Base-by-base conservation (phyloP, 176 grass and related monocot genomes). In the Raddia distichophylla region DNA sequence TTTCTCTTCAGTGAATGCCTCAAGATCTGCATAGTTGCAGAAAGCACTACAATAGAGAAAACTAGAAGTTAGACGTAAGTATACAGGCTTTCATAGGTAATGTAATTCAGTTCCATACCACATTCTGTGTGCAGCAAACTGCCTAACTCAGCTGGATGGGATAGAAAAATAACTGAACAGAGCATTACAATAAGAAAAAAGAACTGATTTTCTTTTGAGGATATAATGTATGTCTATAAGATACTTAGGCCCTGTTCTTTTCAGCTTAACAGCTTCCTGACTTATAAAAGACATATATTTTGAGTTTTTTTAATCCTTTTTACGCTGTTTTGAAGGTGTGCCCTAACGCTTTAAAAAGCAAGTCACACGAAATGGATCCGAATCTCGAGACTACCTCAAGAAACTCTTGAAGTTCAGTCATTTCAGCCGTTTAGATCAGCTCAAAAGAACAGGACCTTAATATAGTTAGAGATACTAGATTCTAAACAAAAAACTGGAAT, bases 1-100 rank as follows among this genome's bases (percentile, higher is more conserved):
- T 90, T 98, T 98, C 67, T 98, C 96, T 74, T 98, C 93, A 34
- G 90, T 95, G 87, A 98, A 98, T 82, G 89, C 87, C 87, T 98
- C 96, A 19, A 98, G 84, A 74, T 98, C 96, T 79, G 93, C 73
- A 91, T 95, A 98, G 71, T 86, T 98, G 76, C 96, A 98, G 77
- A 98, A 98, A 75, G 96, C 96, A 82, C 96, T 98, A 87, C 35
- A 82, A 64, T 52, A 58, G n/a, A 87, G 85, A 53, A 60, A 91
- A 77, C 49, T 32, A 58, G 53, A 63, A 46, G 67, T 84, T 65
- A 86, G 53, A 67, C 10, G 75, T 19, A 47, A 51, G 74, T 62
- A 70, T 44, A 10, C 10, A 75, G 45, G 16, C 40, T 52, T 52
- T 64, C 43, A 51, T 62, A 71, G 11, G 15, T 77, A 69, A 76